These are phyloP conservation scores for Rhexocercosporidium sp. DNA, from an alignment of 2,329 filamentous ascomycete species.

Conservation along the genomic window DNA sequence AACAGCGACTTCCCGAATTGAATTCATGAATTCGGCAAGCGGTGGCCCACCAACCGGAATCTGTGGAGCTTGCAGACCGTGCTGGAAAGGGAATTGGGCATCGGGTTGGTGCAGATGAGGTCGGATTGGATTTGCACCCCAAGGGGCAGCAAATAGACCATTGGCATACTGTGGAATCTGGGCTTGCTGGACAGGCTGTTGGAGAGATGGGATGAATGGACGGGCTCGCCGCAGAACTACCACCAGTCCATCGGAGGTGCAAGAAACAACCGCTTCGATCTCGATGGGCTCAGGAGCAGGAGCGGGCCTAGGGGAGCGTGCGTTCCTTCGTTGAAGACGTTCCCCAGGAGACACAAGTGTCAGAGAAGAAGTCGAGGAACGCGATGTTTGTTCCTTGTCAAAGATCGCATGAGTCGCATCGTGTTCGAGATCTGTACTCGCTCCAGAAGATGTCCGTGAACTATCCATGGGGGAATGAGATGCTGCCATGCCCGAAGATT, in stretches of 20 bases:
- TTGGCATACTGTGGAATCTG: slow-evolving; percentile 55
- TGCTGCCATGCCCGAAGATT: background rate
- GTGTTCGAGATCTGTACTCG: slow-evolving; percentile 48
- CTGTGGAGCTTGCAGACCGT: slow-evolving; percentile 46
- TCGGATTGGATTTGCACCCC: slow-evolving; percentile 71
- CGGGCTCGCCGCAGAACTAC: slow-evolving; percentile 79
- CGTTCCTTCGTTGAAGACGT: slow-evolving; percentile 23
- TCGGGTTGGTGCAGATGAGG: slow-evolving; percentile 45
- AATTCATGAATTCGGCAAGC: slow-evolving; percentile 72
- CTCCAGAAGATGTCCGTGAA: slow-evolving; percentile 50
- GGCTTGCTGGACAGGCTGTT: slow-evolving; percentile 43
- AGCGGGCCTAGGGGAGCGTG: background rate
- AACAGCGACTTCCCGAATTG: slow-evolving; percentile 84
- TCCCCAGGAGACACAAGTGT: slow-evolving; percentile 23
- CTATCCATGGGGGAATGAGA: slow-evolving; percentile 10
- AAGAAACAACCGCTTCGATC: slow-evolving; percentile 89
- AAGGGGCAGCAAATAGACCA: slow-evolving; percentile 80
- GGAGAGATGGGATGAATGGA: slow-evolving; percentile 71
- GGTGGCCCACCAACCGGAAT: slow-evolving; percentile 57
- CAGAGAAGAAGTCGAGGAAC: slow-evolving; percentile 41
- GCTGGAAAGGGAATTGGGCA: slow-evolving; percentile 50
- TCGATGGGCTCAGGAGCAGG: slow-evolving; percentile 59
- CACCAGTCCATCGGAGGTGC: slow-evolving; percentile 85
- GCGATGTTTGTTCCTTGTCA: slow-evolving; percentile 42
- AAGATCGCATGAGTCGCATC: slow-evolving; percentile 50